These are phyloP conservation scores for Adiantum capillusveneris DNA, from an alignment of 75 land plant species.

Conservation along the genomic window DNA sequence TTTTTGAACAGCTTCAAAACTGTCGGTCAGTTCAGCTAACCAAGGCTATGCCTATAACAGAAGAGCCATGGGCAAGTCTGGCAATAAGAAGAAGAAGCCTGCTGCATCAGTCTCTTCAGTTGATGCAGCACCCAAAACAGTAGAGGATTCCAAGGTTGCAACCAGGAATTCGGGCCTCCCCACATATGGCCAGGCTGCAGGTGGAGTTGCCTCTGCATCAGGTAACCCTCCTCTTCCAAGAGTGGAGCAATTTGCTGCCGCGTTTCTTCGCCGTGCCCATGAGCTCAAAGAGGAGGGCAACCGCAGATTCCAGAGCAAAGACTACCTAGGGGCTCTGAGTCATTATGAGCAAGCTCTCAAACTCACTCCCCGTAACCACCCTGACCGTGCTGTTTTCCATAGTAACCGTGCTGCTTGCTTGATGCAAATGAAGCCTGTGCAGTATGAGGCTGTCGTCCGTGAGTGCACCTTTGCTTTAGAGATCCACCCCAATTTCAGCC, in stretches of 20 bases:
- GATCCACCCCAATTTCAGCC: conserved; percentile 54
- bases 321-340: conserved; percentile 55
- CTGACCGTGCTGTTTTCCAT: conserved; percentile 74
- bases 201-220: background rate
- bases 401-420: conserved; percentile 79
- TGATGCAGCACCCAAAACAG: background rate
- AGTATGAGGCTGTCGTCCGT: conserved; percentile 50
- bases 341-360: conserved; percentile 59
- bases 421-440: conserved; percentile 73
- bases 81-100: conserved; percentile 55
- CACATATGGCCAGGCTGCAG: background rate
- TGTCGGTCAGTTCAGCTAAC: too few species aligned
- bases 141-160: background rate
- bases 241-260: conserved; percentile 34
- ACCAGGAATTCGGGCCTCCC: background rate
- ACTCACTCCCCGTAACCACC: conserved; percentile 53
- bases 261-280: conserved; percentile 57
- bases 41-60: too few species aligned
- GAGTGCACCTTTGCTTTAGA: conserved; percentile 69
- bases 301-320: conserved; percentile 52
- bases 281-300: conserved; percentile 82
- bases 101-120: too few species aligned
- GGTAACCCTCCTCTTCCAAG: conserved; percentile 7
- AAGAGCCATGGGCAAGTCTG: conserved; percentile 73
- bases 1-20: too few species aligned